Percentiles rank a stretch among this genome's conserved stretches.
phyloP scores from a whole-genome alignment of 306 rosid genomes.

The Albizia julibrissin region DNA sequence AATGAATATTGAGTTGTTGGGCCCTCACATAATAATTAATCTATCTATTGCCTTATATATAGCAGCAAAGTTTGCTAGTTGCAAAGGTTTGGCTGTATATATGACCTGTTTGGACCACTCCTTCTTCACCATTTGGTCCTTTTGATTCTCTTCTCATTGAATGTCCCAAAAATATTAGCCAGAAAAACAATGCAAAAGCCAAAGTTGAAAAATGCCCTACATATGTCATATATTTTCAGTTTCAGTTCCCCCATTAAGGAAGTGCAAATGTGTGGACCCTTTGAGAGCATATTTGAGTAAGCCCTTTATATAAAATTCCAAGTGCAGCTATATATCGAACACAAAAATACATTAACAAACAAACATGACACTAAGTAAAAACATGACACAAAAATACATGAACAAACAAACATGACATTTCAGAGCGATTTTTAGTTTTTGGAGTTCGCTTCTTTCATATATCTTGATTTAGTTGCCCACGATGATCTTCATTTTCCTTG shows the following conservation, averaged over 20 bases:
- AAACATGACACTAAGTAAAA: neutral
- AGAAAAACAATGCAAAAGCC: conserved; percentile 34
- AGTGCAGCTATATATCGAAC: neutral
- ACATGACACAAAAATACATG: too few species aligned
- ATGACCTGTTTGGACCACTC: neutral
- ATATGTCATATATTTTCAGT: neutral
- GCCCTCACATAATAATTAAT: conserved; percentile 21
- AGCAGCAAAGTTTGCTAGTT: conserved; percentile 6
- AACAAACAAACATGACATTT: too few species aligned
- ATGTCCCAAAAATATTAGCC: conserved; percentile 23
- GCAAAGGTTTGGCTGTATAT: conserved; percentile 3
- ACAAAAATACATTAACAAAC: neutral
- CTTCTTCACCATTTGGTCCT: conserved; percentile 12
- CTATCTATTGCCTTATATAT: conserved; percentile 9
- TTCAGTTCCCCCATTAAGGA: neutral
- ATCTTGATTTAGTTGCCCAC: too few species aligned
- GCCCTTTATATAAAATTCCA: neutral
- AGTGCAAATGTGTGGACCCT: neutral
- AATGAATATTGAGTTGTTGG: neutral
- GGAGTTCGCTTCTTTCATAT: too few species aligned
- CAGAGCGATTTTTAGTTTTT: too few species aligned
- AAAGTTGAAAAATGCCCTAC: conserved; percentile 39
- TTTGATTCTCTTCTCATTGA: conserved; percentile 44
- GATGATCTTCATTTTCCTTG: too few species aligned
- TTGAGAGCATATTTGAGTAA: neutral